These are phyloP conservation scores for Entoloma clypeatum DNA, from an alignment of 1,284 basidiomycete genomes.

Conservation along the genomic window DNA sequence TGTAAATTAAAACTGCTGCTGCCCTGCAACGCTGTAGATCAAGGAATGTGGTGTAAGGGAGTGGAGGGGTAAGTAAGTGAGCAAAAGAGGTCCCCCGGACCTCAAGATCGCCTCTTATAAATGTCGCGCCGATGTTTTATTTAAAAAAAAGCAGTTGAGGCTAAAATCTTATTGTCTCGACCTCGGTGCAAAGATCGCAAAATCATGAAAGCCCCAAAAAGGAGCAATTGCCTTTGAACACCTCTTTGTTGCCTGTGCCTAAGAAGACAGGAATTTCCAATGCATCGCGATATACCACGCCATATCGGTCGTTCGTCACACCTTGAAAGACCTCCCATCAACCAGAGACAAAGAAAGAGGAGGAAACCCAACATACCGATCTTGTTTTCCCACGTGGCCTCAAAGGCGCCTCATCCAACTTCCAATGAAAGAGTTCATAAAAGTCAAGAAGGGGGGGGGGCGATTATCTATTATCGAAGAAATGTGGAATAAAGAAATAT, in stretches of 20 bases:
- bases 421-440: neutral
- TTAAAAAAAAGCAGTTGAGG: conserved; percentile 17
- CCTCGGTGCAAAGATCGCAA: conserved; percentile 8
- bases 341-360: conserved; percentile 18
- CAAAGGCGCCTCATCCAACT: conserved; percentile 6
- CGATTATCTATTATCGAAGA: conserved; percentile 1
- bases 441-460: neutral
- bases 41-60: conserved; percentile 12
- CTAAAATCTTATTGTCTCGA: conserved; percentile 20
- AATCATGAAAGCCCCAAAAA: conserved; percentile 9
- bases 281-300: too few species aligned
- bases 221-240: conserved; percentile 8
- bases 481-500: conserved; percentile 5
- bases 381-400: conserved; percentile 26
- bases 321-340: too few species aligned
- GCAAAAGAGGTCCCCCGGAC: conserved; percentile 13
- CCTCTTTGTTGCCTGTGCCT: too few species aligned
- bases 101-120: conserved; percentile 16
- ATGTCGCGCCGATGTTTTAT: conserved; percentile 8
- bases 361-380: conserved; percentile 17
- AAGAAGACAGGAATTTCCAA: too few species aligned
- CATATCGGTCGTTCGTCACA: too few species aligned
- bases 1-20: conserved; percentile 22
- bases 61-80: conserved; percentile 6
- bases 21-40: conserved; percentile 27